A percentile compares a stretch with the other conserved stretches of the same genome.
phyloP scores from a whole-genome alignment of 192 early-diverging fungal species.

The Coemansia sp. region DNA sequence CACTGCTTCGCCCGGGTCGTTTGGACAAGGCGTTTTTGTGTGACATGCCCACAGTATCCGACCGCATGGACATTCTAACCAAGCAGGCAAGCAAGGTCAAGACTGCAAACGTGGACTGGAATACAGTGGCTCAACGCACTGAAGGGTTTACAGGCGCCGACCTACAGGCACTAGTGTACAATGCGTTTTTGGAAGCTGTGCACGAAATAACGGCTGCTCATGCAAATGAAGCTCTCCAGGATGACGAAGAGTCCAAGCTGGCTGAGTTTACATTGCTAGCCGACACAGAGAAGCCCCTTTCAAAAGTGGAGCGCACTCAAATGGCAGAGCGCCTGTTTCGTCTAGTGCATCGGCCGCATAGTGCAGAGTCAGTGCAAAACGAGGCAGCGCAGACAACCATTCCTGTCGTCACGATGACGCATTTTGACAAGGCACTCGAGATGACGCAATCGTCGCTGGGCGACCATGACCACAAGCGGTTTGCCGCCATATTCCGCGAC shows the following conservation, averaged over 20 bases:
- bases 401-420: slow-evolving; percentile 26
- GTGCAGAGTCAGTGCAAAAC: neutral
- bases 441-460: slow-evolving; percentile 37
- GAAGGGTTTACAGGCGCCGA: slow-evolving; percentile 89
- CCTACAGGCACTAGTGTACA: slow-evolving; percentile 90
- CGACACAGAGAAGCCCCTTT: neutral
- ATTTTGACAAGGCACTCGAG: slow-evolving; percentile 27
- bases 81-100: slow-evolving; percentile 72
- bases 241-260: neutral
- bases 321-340: slow-evolving; percentile 22
- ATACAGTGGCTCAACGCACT: slow-evolving; percentile 60
- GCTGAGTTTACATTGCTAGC: slow-evolving; percentile 16
- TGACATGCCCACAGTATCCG: slow-evolving; percentile 71
- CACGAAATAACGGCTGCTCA: slow-evolving; percentile 55
- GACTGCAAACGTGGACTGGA: slow-evolving; percentile 63
- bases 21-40: slow-evolving; percentile 84
- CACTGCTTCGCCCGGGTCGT: slow-evolving; percentile 76
- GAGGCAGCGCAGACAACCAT: neutral
- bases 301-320: slow-evolving; percentile 18
- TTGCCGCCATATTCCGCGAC: slow-evolving; percentile 42
- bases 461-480: slow-evolving; percentile 18
- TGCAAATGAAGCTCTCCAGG: neutral
- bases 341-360: neutral
- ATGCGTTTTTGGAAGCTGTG: slow-evolving; percentile 86
- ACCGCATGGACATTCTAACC: slow-evolving; percentile 79